Base-by-base conservation (phyloP, 2,329 filamentous ascomycete species). In the Paecilomyces variotii region DNA sequence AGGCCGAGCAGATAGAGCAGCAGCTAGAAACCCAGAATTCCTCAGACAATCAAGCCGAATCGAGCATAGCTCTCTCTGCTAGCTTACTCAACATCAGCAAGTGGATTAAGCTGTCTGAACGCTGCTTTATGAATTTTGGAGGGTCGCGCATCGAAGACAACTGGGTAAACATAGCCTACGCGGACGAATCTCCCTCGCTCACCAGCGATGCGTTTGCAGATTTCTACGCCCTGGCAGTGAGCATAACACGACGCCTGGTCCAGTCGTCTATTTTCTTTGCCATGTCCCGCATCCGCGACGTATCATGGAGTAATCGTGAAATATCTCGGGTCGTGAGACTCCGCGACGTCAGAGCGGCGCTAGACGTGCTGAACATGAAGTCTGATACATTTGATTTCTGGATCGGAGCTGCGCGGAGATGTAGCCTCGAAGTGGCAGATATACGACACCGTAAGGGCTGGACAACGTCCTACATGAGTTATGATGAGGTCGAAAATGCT, bases 191-290 rank as follows among this genome's bases (percentile, higher is more conserved):
- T 2, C 91, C 91, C 0, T 84, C 87, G 0, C 83, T 96, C 25
- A 86, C 88, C 64, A 83, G 86, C 5, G 91, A 89, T 1, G 86
- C 89, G 0, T 80, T 95, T n/a, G 80, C 84, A 4, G 90, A 94
- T 64, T 87, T 96, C 52, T 81, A 91, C 66, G 82, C 83, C 7
- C 72, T 96, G 1, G 78, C 82, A 0, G 70, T 88, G 1, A 88
- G 83, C 56, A 64, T 94, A 12, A 92, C 89, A 0, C 84, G 83
- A 59, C 82, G 89, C 11, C 74, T 96, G 1, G 78, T 94, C 1
- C 84, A 89, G 53, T 84, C 88, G 0, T 78, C 84, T 0, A 75
- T 94, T 0, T 88, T 87, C 65, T 83, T 90, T 59, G 84, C 87
- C n/a, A 82, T 84, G 69, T 87, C 88, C 1, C 81, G 90, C 50